Base-by-base conservation (phyloP, 306 rosid species). In the Phaseolus lunatus region DNA sequence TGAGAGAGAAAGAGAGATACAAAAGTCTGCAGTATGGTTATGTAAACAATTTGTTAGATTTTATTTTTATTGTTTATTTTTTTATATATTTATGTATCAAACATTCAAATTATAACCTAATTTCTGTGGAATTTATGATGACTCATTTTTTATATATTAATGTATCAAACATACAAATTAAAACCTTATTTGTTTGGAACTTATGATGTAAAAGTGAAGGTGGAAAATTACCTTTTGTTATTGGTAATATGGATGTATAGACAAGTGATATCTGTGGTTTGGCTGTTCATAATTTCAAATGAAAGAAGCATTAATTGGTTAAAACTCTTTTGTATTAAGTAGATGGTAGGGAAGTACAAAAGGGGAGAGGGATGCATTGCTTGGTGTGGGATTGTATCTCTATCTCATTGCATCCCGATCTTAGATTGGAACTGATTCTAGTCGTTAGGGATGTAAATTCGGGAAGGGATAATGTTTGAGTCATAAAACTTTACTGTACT, bases 91-190 rank as follows among this genome's bases (percentile, higher is more conserved):
- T 56, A 56, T 16, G 39, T 66, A 41, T 74, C 39, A 56, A 20
- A 20, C 62, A 2, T 78, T 47, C 41, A 78, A 78, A 43, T 14
- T 41, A 26, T 43, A 49, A 22, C 5, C 8, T 26, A 11, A 67
- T 27, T 41, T 27, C 5, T 19, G 9, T 45, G 22, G n/a, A 29
- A 37, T 71, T 58, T 69, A 5, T 11, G 26, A 27, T 54, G 43
- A n/a, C n/a, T 24, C 27, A 24, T 56, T 24, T 24, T 24, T 24
- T 24, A 24, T 24, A 24, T 33, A 1, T 53, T n/a, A n/a, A 53
- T 22, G 35, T 64, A 37, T 73, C 48, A 53, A 41, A 77, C 59
- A 11, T 77, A 65, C 35, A 77, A 77, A 39, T 12, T 37, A 37
- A 52, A 47, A 19, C 3, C 11, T 50, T 19, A 50, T 24, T 52